phyloP scores from a whole-genome alignment of 495 filamentous ascomycete genomes.

The Xylaria venustula region DNA sequence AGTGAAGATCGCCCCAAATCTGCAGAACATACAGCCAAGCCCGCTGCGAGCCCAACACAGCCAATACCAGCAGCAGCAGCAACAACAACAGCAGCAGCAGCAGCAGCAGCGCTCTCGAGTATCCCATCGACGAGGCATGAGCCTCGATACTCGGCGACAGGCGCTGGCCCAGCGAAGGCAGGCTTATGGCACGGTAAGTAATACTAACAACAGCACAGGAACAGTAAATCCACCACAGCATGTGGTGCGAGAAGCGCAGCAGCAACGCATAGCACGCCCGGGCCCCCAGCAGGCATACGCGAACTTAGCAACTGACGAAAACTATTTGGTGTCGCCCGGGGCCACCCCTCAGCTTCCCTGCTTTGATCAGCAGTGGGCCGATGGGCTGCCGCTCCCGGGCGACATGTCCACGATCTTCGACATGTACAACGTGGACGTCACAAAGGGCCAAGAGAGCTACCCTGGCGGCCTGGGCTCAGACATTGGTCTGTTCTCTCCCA shows the following conservation, averaged over 20 bases:
- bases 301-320: conserved; percentile 34
- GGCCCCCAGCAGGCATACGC: conserved; percentile 43
- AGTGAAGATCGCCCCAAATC: conserved; percentile 58
- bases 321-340: conserved; percentile 48
- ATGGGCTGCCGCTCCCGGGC: conserved; percentile 28
- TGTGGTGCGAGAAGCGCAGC: conserved; percentile 70
- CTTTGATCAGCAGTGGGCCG: conserved; percentile 36
- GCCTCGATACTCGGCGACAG: conserved; percentile 67
- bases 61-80: conserved; percentile 40
- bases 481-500: conserved; percentile 42
- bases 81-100: conserved; percentile 39
- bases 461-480: conserved; percentile 27
- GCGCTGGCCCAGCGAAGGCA: conserved; percentile 46
- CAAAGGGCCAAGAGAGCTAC: conserved; percentile 42
- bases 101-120: conserved; percentile 40
- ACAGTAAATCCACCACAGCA: conserved; percentile 55
- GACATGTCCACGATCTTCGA: conserved; percentile 38
- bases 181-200: conserved; percentile 56
- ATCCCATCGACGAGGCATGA: conserved; percentile 75
- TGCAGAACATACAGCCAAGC: conserved; percentile 53
- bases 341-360: conserved; percentile 44
- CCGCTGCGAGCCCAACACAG: not conserved
- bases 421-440: conserved; percentile 41
- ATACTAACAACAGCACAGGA: conserved; percentile 57
- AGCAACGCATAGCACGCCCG: conserved; percentile 67